Percentiles rank a stretch among this genome's conserved stretches.
phyloP scores from a whole-genome alignment of 2,329 filamentous ascomycete genomes.

The Tolypocladium cylindrosporum region DNA sequence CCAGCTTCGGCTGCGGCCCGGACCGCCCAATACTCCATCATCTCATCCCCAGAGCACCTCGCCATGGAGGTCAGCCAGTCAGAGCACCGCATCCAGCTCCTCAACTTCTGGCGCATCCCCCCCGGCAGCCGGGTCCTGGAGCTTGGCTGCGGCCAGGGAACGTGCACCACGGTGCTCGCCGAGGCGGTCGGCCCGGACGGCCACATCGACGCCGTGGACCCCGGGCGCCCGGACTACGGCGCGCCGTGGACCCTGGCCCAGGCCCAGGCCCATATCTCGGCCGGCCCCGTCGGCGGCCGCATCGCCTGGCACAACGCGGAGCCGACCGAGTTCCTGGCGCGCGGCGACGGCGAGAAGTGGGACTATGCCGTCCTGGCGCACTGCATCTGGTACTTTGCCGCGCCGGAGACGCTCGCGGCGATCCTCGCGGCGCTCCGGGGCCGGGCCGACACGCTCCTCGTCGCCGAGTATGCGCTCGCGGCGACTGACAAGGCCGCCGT shows the following conservation, averaged over 20 bases:
- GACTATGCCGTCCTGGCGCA: slow-evolving; percentile 39
- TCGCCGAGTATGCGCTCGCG: slow-evolving; percentile 19
- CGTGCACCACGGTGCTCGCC: slow-evolving; percentile 44
- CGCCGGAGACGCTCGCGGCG: slow-evolving; percentile 15
- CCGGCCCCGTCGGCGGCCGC: slow-evolving; percentile 25
- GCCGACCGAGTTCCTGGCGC: slow-evolving; percentile 23
- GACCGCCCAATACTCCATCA: background rate
- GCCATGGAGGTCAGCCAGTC: slow-evolving; percentile 14
- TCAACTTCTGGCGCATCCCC: slow-evolving; percentile 23
- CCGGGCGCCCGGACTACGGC: slow-evolving; percentile 38
- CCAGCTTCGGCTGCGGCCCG: background rate
- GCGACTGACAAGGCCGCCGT: slow-evolving; percentile 25
- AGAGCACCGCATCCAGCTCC: slow-evolving; percentile 24
- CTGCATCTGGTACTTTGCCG: slow-evolving; percentile 43
- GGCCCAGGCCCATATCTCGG: slow-evolving; percentile 33
- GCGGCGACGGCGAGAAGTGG: slow-evolving; percentile 17
- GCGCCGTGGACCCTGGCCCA: slow-evolving; percentile 37
- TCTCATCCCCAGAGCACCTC: slow-evolving; percentile 1
- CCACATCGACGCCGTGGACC: slow-evolving; percentile 41
- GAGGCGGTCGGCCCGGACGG: slow-evolving; percentile 31
- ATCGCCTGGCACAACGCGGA: slow-evolving; percentile 32
- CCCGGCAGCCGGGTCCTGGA: slow-evolving; percentile 38
- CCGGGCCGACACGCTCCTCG: slow-evolving; percentile 9
- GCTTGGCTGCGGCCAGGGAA: slow-evolving; percentile 50
- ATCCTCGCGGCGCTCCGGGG: slow-evolving; percentile 12